Conservation (phyloP, 2,329 filamentous ascomycete genomes). For the Raffaelea albimanens region DNA sequence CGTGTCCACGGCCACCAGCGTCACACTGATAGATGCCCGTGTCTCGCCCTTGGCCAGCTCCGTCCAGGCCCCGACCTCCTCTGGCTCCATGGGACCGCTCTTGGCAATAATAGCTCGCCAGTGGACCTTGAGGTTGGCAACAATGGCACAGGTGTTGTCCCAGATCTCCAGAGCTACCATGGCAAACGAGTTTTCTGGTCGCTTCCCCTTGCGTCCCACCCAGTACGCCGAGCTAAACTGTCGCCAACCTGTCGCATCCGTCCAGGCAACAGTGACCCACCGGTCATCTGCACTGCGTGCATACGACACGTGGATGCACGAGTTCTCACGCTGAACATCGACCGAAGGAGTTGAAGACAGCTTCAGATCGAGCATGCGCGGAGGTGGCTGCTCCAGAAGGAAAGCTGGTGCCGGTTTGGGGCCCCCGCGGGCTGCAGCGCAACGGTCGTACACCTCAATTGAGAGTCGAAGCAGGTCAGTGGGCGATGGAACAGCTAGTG, state of each 20-base stretch:
- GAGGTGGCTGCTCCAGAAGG: slow-evolving; percentile 59
- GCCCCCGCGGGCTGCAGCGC: slow-evolving; percentile 44
- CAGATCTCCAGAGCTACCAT: slow-evolving; percentile 69
- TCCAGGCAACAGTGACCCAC: slow-evolving; percentile 77
- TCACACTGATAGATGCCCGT: slow-evolving; percentile 41
- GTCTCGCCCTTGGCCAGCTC: slow-evolving; percentile 42
- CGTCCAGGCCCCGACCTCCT: slow-evolving; percentile 54
- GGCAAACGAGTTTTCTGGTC: slow-evolving; percentile 41
- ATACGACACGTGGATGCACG: slow-evolving; percentile 72
- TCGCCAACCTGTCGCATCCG: slow-evolving; percentile 64
- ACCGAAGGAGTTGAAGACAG: slow-evolving; percentile 57
- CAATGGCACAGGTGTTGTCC: slow-evolving; percentile 66
- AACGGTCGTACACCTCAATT: slow-evolving; percentile 70
- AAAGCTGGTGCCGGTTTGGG: slow-evolving; percentile 59
- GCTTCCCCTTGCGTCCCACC: slow-evolving; percentile 48
- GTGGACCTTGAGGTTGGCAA: slow-evolving; percentile 59
- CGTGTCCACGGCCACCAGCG: slow-evolving; percentile 56
- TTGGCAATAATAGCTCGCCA: slow-evolving; percentile 73
- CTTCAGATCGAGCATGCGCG: slow-evolving; percentile 68
- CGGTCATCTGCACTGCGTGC: slow-evolving; percentile 63
- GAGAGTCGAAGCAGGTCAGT: slow-evolving; percentile 53
- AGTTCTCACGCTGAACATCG: slow-evolving; percentile 68
- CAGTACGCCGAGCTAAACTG: slow-evolving; percentile 69
- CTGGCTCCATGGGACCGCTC: slow-evolving; percentile 56
- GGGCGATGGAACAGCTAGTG: slow-evolving; percentile 53